Evolutionary conservation across 2,329 filamentous ascomycete genomes (phyloP).

Genomic region (Graphilbum fragrans): DNA sequence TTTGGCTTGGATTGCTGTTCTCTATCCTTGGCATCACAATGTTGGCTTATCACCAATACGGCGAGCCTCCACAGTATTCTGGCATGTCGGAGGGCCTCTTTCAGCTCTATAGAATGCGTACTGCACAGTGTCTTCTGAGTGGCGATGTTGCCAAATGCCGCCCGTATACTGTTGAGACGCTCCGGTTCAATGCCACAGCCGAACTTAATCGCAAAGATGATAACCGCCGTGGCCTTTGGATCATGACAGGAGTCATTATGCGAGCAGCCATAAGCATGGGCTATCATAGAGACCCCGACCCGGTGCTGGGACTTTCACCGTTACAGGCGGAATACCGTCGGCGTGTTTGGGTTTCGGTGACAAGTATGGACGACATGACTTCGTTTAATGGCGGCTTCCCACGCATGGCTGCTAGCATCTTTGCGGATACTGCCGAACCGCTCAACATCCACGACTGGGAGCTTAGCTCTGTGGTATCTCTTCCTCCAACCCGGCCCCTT

Average conservation of each 20-base stretch:
- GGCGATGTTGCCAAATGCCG: constrained; percentile 3
- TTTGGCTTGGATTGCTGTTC: constrained; percentile 2
- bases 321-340: constrained; percentile 1
- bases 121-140: constrained; percentile 1
- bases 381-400: constrained; percentile 1
- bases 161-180: not conserved
- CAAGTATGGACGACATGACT: not conserved
- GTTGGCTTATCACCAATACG: constrained; percentile 1
- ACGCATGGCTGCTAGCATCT: not conserved
- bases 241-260: constrained; percentile 1
- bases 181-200: constrained; percentile 3
- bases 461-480: not conserved
- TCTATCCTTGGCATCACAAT: constrained; percentile 1
- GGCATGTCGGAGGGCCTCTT: not conserved
- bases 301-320: not conserved
- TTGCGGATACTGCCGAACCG: not conserved
- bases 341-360: not conserved
- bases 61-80: not conserved
- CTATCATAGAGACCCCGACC: constrained; percentile 1
- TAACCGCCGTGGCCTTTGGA: constrained; percentile 1
- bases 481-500: not conserved
- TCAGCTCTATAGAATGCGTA: constrained; percentile 1
- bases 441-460: constrained; percentile 1
- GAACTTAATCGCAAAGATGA: constrained; percentile 3
- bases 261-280: constrained; percentile 2